Evolutionary conservation across 169 alveolate genomes (phyloP).

Genomic region (Plasmodium vivax): DNA sequence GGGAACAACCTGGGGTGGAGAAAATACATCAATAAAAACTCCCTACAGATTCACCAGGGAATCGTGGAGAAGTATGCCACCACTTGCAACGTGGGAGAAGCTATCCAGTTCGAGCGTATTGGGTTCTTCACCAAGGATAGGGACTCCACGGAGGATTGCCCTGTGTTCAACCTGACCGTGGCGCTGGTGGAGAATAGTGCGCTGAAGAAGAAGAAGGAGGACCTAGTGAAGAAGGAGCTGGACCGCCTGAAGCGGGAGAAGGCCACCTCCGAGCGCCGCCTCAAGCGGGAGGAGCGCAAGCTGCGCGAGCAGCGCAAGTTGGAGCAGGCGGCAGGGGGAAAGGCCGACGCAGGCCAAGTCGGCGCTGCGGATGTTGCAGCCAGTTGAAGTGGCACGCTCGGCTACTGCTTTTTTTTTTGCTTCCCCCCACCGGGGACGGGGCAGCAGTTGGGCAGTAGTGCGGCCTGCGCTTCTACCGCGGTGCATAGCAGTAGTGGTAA

Average conservation of each 20-base stretch:
- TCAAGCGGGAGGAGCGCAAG: slow-evolving; percentile 50
- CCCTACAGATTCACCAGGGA: slow-evolving; percentile 79
- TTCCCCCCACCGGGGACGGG: background rate
- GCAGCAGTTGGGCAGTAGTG: background rate
- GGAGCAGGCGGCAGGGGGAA: background rate
- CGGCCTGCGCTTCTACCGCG: background rate
- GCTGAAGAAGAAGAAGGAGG: slow-evolving; percentile 58
- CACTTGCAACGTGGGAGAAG: slow-evolving; percentile 77
- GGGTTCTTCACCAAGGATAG: slow-evolving; percentile 89
- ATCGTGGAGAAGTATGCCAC: slow-evolving; percentile 76
- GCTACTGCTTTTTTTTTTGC: background rate
- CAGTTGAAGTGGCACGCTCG: background rate
- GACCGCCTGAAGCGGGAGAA: slow-evolving; percentile 45
- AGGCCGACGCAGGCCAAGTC: background rate
- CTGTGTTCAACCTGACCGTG: slow-evolving; percentile 82
- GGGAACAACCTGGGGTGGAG: slow-evolving; percentile 84
- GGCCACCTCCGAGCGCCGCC: slow-evolving; percentile 26
- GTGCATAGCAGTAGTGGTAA: background rate
- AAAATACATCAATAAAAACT: slow-evolving; percentile 84
- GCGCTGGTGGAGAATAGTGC: slow-evolving; percentile 80
- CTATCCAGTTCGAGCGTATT: slow-evolving; percentile 89
- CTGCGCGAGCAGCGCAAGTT: slow-evolving; percentile 33
- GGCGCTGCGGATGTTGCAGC: background rate
- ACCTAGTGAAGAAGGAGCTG: slow-evolving; percentile 26
- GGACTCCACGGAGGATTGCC: slow-evolving; percentile 77